Base-by-base conservation (phyloP, 495 filamentous ascomycete species). In the Penicillium tannophilum region DNA sequence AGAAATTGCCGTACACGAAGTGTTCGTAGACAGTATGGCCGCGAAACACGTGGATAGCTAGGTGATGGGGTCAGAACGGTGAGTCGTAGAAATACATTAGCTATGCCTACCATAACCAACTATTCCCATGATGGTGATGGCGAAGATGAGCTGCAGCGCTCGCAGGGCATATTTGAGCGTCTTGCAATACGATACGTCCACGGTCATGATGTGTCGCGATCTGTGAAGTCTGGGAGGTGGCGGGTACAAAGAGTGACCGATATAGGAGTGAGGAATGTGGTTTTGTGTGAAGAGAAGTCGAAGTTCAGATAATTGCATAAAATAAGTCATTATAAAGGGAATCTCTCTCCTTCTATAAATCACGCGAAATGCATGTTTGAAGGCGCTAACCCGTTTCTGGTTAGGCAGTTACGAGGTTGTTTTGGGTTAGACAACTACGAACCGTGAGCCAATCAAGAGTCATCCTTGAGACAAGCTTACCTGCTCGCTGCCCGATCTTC, bases 141-240 rank as follows among this genome's bases (percentile, higher is more conserved):
- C 67, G 52, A 67, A 70, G 54, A 64, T 60, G 54, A 70, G 64
- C 62, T 70, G 67, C 49, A 69, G 63, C 56, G 52, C 63, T 69
- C 66, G 61, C 44, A 69, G 58, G 58, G 56, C 55, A 60, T 44
- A 66, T 31, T 66, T 33, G 36, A 69, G 26, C 11, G 58, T 54
- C 64, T 45, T 64, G 23, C 61, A 64, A 35, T 35, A 47, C 58
- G 52, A 51, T 47, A 61, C 60, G 47, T 58, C 59, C 43, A 54
- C 28, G 36, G 36, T 12, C 36, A 41, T 41, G 36, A 2, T n/a
- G 36, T n/a, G 12, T 2, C 26, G 26, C 2, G 2, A 28, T 28
- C 3, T 28, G 28, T 5, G 4, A 3, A 28, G 4, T 28, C 6
- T 28, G 28, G 6, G 28, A 28, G 0, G 28, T 5, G 28, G 28